Conservation (phyloP, 345 rosid genomes). For the Pistacia atlantica region DNA sequence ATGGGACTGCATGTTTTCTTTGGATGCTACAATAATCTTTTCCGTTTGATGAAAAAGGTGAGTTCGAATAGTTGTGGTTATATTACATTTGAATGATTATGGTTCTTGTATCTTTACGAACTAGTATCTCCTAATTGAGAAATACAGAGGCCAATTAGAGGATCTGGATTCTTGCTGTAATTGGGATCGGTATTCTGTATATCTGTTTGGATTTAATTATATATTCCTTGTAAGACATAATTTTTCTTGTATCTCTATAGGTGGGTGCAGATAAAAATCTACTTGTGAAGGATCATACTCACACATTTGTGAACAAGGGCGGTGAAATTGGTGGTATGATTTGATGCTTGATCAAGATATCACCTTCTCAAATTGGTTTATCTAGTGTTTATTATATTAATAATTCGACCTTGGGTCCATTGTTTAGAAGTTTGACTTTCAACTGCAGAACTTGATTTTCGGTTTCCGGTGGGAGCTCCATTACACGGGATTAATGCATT, state of each 20-base stretch:
- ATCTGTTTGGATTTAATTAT: not conserved
- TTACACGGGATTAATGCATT: conserved; percentile 90
- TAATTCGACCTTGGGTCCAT: not conserved
- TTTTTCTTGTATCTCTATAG: conserved; percentile 38
- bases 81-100: conserved; percentile 1
- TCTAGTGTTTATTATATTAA: not conserved
- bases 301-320: conserved; percentile 92
- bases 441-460: conserved; percentile 91
- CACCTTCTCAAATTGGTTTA: not conserved
- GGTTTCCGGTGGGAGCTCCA: conserved; percentile 94
- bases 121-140: not conserved
- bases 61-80: conserved; percentile 11
- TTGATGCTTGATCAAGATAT: conserved; percentile 15
- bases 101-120: not conserved
- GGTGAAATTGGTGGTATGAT: conserved; percentile 80
- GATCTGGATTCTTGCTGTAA: not conserved
- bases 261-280: conserved; percentile 92
- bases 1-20: conserved; percentile 99
- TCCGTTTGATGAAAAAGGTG: conserved; percentile 97
- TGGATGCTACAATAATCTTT: conserved; percentile 97
- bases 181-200: not conserved
- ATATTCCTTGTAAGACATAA: not conserved
- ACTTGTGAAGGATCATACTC: conserved; percentile 95
- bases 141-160: not conserved
- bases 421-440: conserved; percentile 22